Evolutionary conservation across 2,329 filamentous ascomycete species (phyloP), one percentile per base, ranked within the genome.

Genomic region (Aspergillus fructus): DNA sequence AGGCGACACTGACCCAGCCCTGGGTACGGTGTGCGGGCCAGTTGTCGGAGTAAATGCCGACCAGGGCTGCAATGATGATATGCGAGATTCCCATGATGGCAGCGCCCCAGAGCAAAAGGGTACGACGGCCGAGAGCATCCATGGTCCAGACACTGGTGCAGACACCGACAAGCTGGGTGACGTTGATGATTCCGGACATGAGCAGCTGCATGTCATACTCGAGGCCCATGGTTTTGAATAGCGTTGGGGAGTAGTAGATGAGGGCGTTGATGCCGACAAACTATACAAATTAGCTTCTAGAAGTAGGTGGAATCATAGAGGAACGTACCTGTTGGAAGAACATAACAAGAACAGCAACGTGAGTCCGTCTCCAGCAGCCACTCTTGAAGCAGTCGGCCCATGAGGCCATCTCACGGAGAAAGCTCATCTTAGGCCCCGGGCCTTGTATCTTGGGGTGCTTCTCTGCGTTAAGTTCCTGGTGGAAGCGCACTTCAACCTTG

Each of bases 171-270:
- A 82, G 65, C 60, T 81, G 76, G 15, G 71, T 77, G 62, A 84
- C 76, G 65, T 85, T 84, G 17, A 82, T 67, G 6, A 81, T 71
- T n/a, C 83, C 81, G 5, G 77, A 77, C 73, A 85, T 78, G 9
- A 83, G 75, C 0, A 86, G 71, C 46, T 80, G 79, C 73, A 78
- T 77, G 43, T 76, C 67, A 40, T 70, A 68, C 49, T 75, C 67
- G 24, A 80, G 66, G 7, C 78, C 78, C 71, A 81, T 78, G 1
- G 74, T 77, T 60, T 80, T 67, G 66, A 87, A 87, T 0, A 88
- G 75, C 13, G 84, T 83, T 0, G 84, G 83, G 23, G 83, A 83
- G 69, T 86, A 88, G 72, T 86, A 86, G 21, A 75, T 76, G 1
- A 87, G 78, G 2, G 84, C 79, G 59, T 83, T 84, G 66, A 84